These are phyloP conservation scores for Yamadazyma mexicana DNA, from an alignment of 1,139 yeast genomes.

Conservation along the genomic window DNA sequence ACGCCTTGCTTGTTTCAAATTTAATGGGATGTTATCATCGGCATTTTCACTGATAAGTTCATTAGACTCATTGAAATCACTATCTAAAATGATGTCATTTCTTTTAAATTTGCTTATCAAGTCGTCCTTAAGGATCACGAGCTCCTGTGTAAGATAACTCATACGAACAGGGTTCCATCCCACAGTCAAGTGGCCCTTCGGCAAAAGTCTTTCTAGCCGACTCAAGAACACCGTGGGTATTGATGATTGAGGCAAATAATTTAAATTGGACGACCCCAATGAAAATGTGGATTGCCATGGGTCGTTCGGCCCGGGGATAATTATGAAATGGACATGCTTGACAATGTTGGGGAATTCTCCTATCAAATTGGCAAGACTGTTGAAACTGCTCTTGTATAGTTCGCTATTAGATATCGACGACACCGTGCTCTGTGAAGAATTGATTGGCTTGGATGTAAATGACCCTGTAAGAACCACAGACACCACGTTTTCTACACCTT, in stretches of 20 bases:
- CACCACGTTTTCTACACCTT: slow-evolving; percentile 52
- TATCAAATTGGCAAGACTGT: slow-evolving; percentile 62
- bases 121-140: slow-evolving; percentile 73
- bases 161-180: slow-evolving; percentile 82
- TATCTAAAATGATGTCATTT: slow-evolving; percentile 59
- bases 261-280: slow-evolving; percentile 59
- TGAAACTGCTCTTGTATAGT: slow-evolving; percentile 72
- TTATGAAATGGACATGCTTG: slow-evolving; percentile 47
- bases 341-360: slow-evolving; percentile 34
- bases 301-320: slow-evolving; percentile 88
- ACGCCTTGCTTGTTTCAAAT: slow-evolving; percentile 67
- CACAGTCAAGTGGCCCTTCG: slow-evolving; percentile 50
- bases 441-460: slow-evolving; percentile 65
- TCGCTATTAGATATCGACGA: slow-evolving; percentile 45
- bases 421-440: slow-evolving; percentile 42
- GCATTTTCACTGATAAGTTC: slow-evolving; percentile 19
- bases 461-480: slow-evolving; percentile 54
- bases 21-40: slow-evolving; percentile 27
- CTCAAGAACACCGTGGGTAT: slow-evolving; percentile 72
- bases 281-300: slow-evolving; percentile 85
- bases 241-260: slow-evolving; percentile 66
- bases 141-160: slow-evolving; percentile 80
- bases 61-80: slow-evolving; percentile 28
- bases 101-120: slow-evolving; percentile 68
- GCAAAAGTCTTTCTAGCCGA: slow-evolving; percentile 62